These are phyloP conservation scores for Colletotrichum acutatum DNA, from an alignment of 2,329 filamentous ascomycete species.

Conservation along the genomic window DNA sequence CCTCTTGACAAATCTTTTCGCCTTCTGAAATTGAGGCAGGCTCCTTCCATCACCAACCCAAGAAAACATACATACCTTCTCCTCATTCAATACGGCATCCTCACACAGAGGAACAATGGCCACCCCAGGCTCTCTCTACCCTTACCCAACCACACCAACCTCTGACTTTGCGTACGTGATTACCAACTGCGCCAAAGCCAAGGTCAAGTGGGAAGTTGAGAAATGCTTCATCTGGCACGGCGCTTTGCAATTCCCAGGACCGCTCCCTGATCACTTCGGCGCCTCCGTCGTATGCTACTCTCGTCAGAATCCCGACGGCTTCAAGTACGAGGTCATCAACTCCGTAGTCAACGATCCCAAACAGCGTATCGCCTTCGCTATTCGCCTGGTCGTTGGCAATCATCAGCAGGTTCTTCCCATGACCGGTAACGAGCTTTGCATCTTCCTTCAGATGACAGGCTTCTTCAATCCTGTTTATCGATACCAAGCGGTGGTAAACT, in stretches of 20 bases:
- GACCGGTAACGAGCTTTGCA: not conserved
- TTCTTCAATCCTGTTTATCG: not conserved
- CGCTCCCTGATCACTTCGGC: not conserved
- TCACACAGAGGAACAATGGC: not conserved
- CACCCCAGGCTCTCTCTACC: no score
- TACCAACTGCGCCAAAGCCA: no score
- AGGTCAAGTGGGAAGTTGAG: no score
- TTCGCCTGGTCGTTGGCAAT: not conserved
- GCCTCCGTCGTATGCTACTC: not conserved
- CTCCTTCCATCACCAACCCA: not conserved
- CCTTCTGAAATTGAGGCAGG: no score
- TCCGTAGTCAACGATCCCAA: not conserved
- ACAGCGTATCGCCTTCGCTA: not conserved
- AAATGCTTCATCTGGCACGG: no score
- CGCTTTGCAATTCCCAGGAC: not conserved
- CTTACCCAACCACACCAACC: no score
- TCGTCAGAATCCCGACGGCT: not conserved
- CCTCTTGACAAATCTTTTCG: not conserved
- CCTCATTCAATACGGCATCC: no score
- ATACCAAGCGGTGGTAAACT: no score
- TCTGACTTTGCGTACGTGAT: no score
- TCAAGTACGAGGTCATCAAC: not conserved
- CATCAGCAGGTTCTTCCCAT: not conserved
- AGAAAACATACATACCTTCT: not conserved
- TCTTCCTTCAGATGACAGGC: not conserved